These are phyloP conservation scores for Psophocarpus tetragonolobus DNA, from an alignment of 306 rosid species.

Conservation along the genomic window DNA sequence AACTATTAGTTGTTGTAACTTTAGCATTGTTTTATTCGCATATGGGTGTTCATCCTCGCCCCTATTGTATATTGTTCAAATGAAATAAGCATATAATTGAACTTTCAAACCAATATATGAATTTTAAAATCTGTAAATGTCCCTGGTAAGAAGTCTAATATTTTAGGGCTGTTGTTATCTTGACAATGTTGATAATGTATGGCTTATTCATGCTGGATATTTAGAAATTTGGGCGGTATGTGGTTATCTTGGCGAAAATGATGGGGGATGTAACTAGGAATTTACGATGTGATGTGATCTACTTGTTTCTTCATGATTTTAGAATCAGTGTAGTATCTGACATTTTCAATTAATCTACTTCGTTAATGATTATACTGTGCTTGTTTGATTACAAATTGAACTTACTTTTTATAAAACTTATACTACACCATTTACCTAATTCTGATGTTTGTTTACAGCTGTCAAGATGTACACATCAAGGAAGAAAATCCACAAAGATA, in stretches of 20 bases:
- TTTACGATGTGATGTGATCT: not conserved
- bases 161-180: not conserved
- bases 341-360: not conserved
- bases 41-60: not conserved
- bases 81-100: not conserved
- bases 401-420: not conserved
- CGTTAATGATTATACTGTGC: not conserved
- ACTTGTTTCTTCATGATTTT: not conserved
- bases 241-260: not conserved
- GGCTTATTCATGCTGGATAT: not conserved
- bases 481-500: conserved; percentile 73
- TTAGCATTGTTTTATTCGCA: not conserved
- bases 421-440: not conserved
- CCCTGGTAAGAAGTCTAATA: not conserved
- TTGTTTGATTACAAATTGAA: not conserved
- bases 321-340: not conserved
- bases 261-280: not conserved
- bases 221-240: not conserved
- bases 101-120: not conserved
- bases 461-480: conserved; percentile 63
- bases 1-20: not conserved
- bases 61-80: not conserved
- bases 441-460: conserved; percentile 15
- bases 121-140: not conserved
- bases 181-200: not conserved